These are phyloP conservation scores for Pseudozyma tsukubaensis DNA, from an alignment of 1,284 basidiomycete species.

Conservation along the genomic window DNA sequence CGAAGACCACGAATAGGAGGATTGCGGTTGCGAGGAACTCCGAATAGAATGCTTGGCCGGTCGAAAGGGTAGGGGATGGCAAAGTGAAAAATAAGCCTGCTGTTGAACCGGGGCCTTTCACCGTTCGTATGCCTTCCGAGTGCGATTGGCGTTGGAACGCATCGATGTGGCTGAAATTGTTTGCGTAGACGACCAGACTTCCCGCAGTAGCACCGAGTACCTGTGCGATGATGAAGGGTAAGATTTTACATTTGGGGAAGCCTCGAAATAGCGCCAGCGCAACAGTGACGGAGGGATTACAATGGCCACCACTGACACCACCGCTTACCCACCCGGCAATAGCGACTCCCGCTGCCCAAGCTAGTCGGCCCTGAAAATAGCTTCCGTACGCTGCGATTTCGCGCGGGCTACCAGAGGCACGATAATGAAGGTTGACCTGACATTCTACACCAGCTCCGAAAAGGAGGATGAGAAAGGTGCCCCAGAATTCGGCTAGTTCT, in stretches of 20 bases:
- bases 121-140: constrained; percentile 73
- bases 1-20: constrained; percentile 56
- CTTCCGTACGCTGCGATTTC: constrained; percentile 40
- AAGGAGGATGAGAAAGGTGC: constrained; percentile 59
- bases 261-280: constrained; percentile 77
- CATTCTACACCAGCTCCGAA: constrained; percentile 65
- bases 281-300: constrained; percentile 72
- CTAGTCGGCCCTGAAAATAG: constrained; percentile 51
- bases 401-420: constrained; percentile 6
- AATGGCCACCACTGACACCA: constrained; percentile 57
- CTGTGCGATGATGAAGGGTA: constrained; percentile 78
- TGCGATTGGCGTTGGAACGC: constrained; percentile 72
- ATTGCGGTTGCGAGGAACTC: constrained; percentile 58
- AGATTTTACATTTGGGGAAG: constrained; percentile 83
- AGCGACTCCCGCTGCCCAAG: constrained; percentile 62
- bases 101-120: constrained; percentile 72
- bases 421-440: constrained; percentile 58
- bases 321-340: constrained; percentile 56
- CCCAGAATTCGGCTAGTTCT: constrained; percentile 57
- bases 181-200: constrained; percentile 78
- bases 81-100: constrained; percentile 79
- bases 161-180: constrained; percentile 81
- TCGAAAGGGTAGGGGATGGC: constrained; percentile 64
- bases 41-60: constrained; percentile 32
- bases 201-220: constrained; percentile 78